Conservation (phyloP, 352 stramenopile species). For the Phytophthora capsici region DNA sequence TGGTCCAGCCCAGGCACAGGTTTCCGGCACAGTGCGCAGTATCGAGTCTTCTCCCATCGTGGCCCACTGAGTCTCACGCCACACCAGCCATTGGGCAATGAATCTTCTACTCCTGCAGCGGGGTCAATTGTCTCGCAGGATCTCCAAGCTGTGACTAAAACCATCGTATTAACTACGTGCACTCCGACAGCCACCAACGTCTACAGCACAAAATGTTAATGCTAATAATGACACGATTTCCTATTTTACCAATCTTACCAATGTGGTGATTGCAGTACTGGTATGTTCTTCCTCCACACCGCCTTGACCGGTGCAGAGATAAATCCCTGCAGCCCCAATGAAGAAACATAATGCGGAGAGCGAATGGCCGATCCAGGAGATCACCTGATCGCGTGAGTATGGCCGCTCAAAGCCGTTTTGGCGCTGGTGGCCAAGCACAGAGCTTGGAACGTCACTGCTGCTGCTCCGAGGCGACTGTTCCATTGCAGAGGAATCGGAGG, state of each 20-base stretch:
- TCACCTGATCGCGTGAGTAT: slow-evolving; percentile 80
- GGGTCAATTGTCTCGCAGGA: slow-evolving; percentile 82
- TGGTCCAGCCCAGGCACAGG: slow-evolving; percentile 81
- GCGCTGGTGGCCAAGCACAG: slow-evolving; percentile 50
- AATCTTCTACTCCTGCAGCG: slow-evolving; percentile 42
- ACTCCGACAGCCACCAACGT: slow-evolving; percentile 57
- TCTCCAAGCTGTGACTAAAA: slow-evolving; percentile 68
- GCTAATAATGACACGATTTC: background rate
- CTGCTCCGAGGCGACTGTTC: slow-evolving; percentile 20
- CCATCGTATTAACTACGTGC: slow-evolving; percentile 53
- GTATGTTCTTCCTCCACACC: slow-evolving; percentile 27
- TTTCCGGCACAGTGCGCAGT: slow-evolving; percentile 85
- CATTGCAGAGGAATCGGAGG: slow-evolving; percentile 15
- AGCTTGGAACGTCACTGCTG: slow-evolving; percentile 11
- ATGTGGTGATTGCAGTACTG: slow-evolving; percentile 21
- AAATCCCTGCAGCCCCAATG: slow-evolving; percentile 42
- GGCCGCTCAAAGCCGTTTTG: slow-evolving; percentile 75
- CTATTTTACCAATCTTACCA: slow-evolving; percentile 20
- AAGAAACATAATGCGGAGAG: slow-evolving; percentile 74
- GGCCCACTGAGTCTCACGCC: slow-evolving; percentile 67
- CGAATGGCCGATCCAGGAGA: slow-evolving; percentile 74
- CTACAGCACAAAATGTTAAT: slow-evolving; percentile 32
- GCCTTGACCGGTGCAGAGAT: slow-evolving; percentile 20
- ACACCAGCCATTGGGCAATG: slow-evolving; percentile 64
- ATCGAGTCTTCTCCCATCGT: slow-evolving; percentile 83